Evolutionary conservation across 2,329 filamentous ascomycete genomes (phyloP).

Genomic region (Colletotrichum orchidophilum): DNA sequence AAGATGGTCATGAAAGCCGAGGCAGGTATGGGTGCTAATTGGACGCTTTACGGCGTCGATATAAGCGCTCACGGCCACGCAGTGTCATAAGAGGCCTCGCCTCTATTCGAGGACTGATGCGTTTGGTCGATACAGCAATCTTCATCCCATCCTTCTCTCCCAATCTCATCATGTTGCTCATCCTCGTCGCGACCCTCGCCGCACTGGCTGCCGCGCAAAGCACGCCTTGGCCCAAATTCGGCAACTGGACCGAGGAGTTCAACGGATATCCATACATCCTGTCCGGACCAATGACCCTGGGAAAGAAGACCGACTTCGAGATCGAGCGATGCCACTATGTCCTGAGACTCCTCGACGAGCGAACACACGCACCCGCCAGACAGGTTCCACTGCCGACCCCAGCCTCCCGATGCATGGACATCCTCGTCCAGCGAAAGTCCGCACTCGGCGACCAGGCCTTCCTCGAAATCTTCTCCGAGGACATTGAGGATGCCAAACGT

Average conservation of each 20-base stretch:
- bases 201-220: not conserved
- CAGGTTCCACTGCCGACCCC: not conserved
- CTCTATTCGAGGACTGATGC: not conserved
- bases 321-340: conserved; percentile 31
- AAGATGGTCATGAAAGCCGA: too few relatives aligned
- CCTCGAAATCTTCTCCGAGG: conserved; percentile 36
- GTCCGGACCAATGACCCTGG: conserved; percentile 22
- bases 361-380: not conserved
- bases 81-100: too few relatives aligned
- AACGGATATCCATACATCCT: conserved; percentile 21
- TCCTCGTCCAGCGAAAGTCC: conserved; percentile 37
- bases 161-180: not conserved
- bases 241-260: conserved; percentile 22
- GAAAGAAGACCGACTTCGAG: conserved; percentile 30
- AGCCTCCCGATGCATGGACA: conserved; percentile 13
- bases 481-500: conserved; percentile 36
- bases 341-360: conserved; percentile 7
- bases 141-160: not conserved
- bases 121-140: not conserved
- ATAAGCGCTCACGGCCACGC: too few relatives aligned
- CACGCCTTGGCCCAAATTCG: conserved; percentile 20
- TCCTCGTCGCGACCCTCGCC: not conserved
- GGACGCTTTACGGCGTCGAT: too few relatives aligned
- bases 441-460: conserved; percentile 37
- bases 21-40: too few relatives aligned